Evolutionary conservation across 352 stramenopile genomes (phyloP).

Genomic region (Phytophthora tubulina): DNA sequence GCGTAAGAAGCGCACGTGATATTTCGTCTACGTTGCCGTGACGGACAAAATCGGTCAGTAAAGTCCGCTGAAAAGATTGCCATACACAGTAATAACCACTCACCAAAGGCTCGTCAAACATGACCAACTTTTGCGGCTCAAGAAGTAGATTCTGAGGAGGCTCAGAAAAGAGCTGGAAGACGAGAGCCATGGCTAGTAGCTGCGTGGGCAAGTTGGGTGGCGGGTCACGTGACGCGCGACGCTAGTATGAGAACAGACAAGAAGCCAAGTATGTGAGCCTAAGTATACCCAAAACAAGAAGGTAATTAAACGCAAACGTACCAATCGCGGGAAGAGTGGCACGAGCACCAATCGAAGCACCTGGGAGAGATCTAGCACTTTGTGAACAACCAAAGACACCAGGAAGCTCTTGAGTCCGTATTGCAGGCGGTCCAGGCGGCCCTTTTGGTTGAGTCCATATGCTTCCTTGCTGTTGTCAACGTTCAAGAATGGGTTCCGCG

Average conservation of each 20-base stretch:
- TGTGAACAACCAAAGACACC: constrained; percentile 83
- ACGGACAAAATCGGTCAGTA: constrained; percentile 28
- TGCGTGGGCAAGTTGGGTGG: constrained; percentile 83
- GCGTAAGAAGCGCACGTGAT: constrained; percentile 83
- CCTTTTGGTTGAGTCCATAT: constrained; percentile 86
- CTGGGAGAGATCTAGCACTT: constrained; percentile 87
- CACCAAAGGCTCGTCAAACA: constrained; percentile 91
- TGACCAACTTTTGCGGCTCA: constrained; percentile 80
- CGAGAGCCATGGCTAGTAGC: constrained; percentile 84
- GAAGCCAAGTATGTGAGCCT: constrained; percentile 3
- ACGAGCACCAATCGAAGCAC: constrained; percentile 87
- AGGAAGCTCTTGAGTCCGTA: constrained; percentile 90
- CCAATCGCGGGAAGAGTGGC: constrained; percentile 81
- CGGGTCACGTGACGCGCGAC: constrained; percentile 74
- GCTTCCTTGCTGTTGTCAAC: constrained; percentile 84
- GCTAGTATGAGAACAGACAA: constrained; percentile 40
- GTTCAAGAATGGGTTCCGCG: constrained; percentile 86
- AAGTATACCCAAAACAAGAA: neutral
- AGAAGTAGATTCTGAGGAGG: constrained; percentile 83
- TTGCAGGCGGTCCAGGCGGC: constrained; percentile 83
- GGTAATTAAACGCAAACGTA: constrained; percentile 30
- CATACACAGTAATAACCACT: constrained; percentile 31
- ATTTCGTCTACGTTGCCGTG: constrained; percentile 73
- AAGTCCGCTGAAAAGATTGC: neutral
- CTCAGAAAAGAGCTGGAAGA: constrained; percentile 88